Evolutionary conservation across 495 filamentous ascomycete genomes (phyloP), one percentile per base, ranked within the genome.

Genomic region (Neurospora tetraspora): DNA sequence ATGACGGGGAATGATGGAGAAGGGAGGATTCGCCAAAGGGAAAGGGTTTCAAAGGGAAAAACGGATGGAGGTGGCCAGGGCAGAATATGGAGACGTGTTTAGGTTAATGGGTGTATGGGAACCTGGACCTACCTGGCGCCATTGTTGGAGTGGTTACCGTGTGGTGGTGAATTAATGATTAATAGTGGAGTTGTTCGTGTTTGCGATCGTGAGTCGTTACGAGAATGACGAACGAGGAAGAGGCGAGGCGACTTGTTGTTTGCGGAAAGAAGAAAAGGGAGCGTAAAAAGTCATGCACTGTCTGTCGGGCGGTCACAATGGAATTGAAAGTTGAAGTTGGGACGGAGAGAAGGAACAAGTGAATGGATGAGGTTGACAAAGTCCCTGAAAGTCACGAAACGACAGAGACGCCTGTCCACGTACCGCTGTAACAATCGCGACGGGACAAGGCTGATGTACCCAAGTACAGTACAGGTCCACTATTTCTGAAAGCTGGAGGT

Each of bases 111-210:
- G 42, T 2, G 39, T 23, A 39, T 16, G 42, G 61, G n/a, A 14
- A 53, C 31, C 53, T 47, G 38, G 65, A 77, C 77, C 18, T 79
- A 79, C 77, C 76, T 72, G 77, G 77, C 40, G 77, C 77, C 77
- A 79, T 79, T 65, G 53, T 34, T 18, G 53, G 53, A 65, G 53
- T 34, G 14, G 53, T 65, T 65, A 65, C 53, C 53, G 34, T 36
- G 53, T 65, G 53, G 53, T 65, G 53, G 53, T 65, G 53, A 65
- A 65, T 65, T 65, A 65, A 65, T 65, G 53, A 65, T 65, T 65
- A 65, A 65, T 65, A 65, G 53, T 65, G 53, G 53, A 65, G 53
- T 65, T 65, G 53, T 34, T 18, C 14, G 27, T 36, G 53, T 65
- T 65, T 65, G 53, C 27, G 53, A 65, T 65, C 53, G 53, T 36